Evolutionary conservation across 73 alveolate species (phyloP).

Genomic region (Blepharisma stoltei): DNA sequence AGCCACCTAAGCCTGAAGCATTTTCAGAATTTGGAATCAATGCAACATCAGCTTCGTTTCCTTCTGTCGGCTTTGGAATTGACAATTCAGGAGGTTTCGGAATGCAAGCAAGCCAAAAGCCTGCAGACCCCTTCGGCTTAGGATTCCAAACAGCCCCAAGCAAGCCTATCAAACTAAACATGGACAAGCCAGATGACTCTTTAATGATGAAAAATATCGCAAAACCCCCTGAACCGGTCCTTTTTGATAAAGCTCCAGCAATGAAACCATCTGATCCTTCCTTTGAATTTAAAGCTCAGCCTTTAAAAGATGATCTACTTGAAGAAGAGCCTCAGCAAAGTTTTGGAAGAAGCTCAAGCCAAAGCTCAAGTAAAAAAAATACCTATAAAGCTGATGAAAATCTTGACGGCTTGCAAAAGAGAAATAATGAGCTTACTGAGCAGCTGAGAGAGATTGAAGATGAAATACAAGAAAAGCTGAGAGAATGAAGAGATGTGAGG

Average conservation of each 20-base stretch:
- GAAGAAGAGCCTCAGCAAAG: no score
- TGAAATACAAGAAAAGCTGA: background rate
- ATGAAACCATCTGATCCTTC: no score
- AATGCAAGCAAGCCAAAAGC: background rate
- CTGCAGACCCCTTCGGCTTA: background rate
- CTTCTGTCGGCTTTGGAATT: background rate
- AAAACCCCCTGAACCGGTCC: no score
- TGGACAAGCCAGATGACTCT: background rate
- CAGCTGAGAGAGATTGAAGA: constrained; percentile 9
- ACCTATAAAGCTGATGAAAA: no score
- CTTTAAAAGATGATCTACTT: no score
- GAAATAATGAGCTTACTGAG: constrained; percentile 1
- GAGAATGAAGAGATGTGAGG: constrained; percentile 29
- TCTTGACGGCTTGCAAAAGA: background rate
- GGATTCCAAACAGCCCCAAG: background rate
- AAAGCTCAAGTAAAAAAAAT: no score
- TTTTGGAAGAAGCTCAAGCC: no score
- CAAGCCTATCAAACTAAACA: background rate
- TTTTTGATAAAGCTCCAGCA: no score
- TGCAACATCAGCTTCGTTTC: background rate
- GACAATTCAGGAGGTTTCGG: background rate
- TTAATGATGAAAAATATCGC: no score
- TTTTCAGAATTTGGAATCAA: background rate
- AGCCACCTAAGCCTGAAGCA: constrained; percentile 17
- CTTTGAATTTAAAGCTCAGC: no score